Conservation (phyloP, 2,329 filamentous ascomycete genomes). For the Helicocarpus griseus region DNA sequence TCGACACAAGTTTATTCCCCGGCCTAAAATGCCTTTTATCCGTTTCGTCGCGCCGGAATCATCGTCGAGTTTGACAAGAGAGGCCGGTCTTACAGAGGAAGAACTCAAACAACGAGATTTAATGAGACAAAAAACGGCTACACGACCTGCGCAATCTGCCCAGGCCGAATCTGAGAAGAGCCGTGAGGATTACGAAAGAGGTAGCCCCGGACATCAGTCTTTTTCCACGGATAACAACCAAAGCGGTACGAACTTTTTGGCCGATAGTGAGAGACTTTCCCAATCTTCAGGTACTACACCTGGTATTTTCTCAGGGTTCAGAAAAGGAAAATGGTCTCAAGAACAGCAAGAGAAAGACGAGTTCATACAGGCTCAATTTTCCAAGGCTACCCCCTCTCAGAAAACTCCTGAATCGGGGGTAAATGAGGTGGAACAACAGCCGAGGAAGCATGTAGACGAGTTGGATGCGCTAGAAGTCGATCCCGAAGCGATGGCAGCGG, state of each 20-base stretch:
- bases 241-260: too few species aligned
- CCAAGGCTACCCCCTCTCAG: not conserved
- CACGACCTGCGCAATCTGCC: not conserved
- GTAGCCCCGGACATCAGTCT: too few species aligned
- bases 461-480: not conserved
- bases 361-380: not conserved
- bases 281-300: not conserved
- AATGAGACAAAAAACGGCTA: not conserved
- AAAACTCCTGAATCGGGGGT: not conserved
- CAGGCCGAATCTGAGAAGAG: too few species aligned
- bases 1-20: too few species aligned
- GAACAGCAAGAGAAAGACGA: not conserved
- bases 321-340: constrained; percentile 1
- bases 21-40: not conserved
- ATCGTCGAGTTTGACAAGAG: not conserved
- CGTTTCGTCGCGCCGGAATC: not conserved
- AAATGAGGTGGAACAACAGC: not conserved
- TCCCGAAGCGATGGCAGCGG: not conserved
- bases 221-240: too few species aligned
- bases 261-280: not conserved
- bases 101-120: constrained; percentile 12
- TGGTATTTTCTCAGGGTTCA: not conserved
- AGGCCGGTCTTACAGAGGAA: constrained; percentile 10
- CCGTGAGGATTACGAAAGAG: too few species aligned
- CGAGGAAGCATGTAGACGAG: not conserved